Base-by-base conservation (phyloP, 2,329 filamentous ascomycete genomes). In the Hypoxylon rubiginosum region DNA sequence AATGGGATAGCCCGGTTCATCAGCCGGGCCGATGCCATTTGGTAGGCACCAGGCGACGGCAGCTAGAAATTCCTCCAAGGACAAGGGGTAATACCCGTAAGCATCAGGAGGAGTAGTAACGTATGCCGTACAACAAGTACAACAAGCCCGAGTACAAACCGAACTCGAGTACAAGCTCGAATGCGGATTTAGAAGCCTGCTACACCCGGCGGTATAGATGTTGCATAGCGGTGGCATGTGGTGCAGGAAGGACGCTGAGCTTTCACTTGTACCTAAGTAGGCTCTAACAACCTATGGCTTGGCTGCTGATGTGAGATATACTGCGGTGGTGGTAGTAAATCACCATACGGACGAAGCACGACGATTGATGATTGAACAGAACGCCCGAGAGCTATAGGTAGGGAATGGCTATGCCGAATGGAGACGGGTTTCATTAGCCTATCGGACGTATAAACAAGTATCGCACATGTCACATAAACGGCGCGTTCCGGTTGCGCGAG, bases 271-370 rank as follows among this genome's bases (percentile, higher is more conserved):
- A n/a, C n/a, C n/a, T n/a, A n/a, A n/a, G n/a, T 61, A 28, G 53
- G 32, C 19, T 58, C 21, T 49, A 30, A 26, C 45, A 43, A n/a
- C 49, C 32, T 24, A 21, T 24, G 45, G 46, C 36, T 43, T 54
- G 50, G 51, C 50, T 36, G 60, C 66, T 64, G 66, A 66, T 64
- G 58, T 65, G 48, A 62, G 62, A 68, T 57, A 17, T 4, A 21
- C 26, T 43, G 19, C 17, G 24, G 53, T 45, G 57, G 17, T 58
- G 28, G 32, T 58, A 28, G 30, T 19, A 65, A 43, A 52, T 32
- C 41, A 21, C 45, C 51, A 62, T 51, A 17, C 32, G 52, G 52
- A 55, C 46, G 32, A 45, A 21, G 56, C 17, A 28, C 7, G 5
- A 26, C 24, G 41, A 58, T 46, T 51, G 39, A 26, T 30, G 41